A percentile compares a stretch with the other conserved stretches of the same genome.
These are phyloP conservation scores for Backusella psychrophila DNA, from an alignment of 192 early-diverging fungal species.

Conservation along the genomic window DNA sequence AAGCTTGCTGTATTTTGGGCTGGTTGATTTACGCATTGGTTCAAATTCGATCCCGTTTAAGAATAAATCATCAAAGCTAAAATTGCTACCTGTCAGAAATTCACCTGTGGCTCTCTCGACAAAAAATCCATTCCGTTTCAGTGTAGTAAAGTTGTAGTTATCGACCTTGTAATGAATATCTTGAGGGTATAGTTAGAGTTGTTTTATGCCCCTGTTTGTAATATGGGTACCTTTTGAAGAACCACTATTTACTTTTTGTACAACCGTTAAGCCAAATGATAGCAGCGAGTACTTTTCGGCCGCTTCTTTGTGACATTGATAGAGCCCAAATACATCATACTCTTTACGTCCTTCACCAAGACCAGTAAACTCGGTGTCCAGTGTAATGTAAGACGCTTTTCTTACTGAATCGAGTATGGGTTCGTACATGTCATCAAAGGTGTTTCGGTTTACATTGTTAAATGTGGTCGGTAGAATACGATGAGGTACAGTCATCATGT, in stretches of 20 bases:
- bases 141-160: conserved; percentile 46
- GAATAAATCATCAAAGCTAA: conserved; percentile 82
- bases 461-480: not conserved
- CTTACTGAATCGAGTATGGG: not conserved
- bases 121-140: conserved; percentile 39
- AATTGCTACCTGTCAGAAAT: conserved; percentile 83
- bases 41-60: conserved; percentile 77
- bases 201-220: not conserved
- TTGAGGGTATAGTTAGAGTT: too few relatives aligned
- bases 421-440: not conserved
- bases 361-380: not conserved
- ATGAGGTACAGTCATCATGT: not conserved
- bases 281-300: not conserved
- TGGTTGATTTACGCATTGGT: conserved; percentile 39
- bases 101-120: conserved; percentile 68
- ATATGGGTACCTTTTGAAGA: not conserved
- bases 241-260: not conserved
- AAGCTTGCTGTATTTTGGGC: not conserved
- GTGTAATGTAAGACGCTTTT: not conserved
- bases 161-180: conserved; percentile 38
- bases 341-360: not conserved
- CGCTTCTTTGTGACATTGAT: not conserved
- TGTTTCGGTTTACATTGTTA: not conserved
- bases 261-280: not conserved
- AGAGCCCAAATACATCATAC: not conserved